These are phyloP conservation scores for Tolypocladium inflatum DNA, from an alignment of 2,329 filamentous ascomycete genomes.

Conservation along the genomic window DNA sequence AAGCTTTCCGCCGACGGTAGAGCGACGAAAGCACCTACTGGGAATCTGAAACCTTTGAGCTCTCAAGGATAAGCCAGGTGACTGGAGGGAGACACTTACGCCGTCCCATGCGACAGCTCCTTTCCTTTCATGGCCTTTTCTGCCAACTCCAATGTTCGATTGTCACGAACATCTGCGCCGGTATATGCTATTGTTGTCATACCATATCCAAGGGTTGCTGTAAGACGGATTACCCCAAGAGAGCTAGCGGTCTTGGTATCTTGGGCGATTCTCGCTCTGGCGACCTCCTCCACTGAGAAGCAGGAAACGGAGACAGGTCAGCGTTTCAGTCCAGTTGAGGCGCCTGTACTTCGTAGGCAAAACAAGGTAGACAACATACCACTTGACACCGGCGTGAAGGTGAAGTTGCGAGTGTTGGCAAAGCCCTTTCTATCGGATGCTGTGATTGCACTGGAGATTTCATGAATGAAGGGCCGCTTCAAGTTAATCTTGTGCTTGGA, in stretches of 20 bases:
- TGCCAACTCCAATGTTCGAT: neutral
- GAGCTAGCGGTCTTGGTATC: neutral
- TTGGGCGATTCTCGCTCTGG: neutral
- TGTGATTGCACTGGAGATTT: neutral
- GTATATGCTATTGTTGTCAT: neutral
- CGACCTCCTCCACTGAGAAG: slow-evolving; percentile 5
- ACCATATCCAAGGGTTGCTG: fast-evolving
- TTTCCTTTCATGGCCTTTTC: slow-evolving; percentile 18
- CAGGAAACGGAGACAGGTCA: neutral
- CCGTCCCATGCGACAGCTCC: slow-evolving; percentile 12
- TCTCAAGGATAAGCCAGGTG: neutral
- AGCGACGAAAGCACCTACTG: too few species aligned
- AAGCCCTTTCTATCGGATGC: fast-evolving
- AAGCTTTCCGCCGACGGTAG: neutral
- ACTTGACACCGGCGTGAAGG: slow-evolving; percentile 7
- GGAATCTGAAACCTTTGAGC: neutral
- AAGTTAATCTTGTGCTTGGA: too few species aligned
- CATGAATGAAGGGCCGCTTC: neutral
- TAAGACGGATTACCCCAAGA: slow-evolving; percentile 10
- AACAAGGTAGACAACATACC: slow-evolving; percentile 2
- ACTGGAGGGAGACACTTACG: slow-evolving; percentile 3
- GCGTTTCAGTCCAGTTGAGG: neutral
- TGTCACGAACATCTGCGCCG: neutral
- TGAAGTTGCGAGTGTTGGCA: neutral
- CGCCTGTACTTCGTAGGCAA: neutral